These are phyloP conservation scores for Corynascus novoguineensis DNA, from an alignment of 495 filamentous ascomycete genomes.

Conservation along the genomic window DNA sequence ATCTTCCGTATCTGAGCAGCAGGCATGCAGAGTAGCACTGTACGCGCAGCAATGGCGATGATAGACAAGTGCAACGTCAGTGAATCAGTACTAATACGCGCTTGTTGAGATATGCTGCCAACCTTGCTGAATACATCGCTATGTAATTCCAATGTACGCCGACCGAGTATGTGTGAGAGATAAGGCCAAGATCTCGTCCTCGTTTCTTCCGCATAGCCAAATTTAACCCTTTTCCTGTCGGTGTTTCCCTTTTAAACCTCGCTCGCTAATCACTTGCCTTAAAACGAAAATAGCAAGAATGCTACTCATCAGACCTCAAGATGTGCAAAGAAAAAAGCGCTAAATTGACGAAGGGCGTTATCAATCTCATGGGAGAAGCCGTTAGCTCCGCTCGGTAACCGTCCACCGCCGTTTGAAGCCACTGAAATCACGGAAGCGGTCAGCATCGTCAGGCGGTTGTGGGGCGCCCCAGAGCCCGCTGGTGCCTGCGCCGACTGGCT, in stretches of 20 bases:
- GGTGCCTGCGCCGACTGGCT: slow-evolving; percentile 21
- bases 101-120: neutral
- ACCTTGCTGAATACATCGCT: neutral
- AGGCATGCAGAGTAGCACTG: neutral
- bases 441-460: slow-evolving; percentile 34
- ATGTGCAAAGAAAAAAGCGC: neutral
- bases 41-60: neutral
- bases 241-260: neutral
- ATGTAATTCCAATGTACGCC: neutral
- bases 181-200: neutral
- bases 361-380: neutral
- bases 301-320: neutral
- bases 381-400: slow-evolving; percentile 34
- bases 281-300: neutral
- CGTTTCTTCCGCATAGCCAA: neutral
- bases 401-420: slow-evolving; percentile 44
- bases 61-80: neutral
- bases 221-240: neutral
- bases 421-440: slow-evolving; percentile 33
- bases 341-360: neutral
- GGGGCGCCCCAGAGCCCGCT: slow-evolving; percentile 38
- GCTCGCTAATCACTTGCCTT: neutral
- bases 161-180: neutral
- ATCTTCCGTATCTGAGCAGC: no score
- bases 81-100: neutral